Evolutionary conservation across 1,139 yeast species (phyloP), one percentile per base, ranked within the genome.

Genomic region (Nakaseomyces uthaithaninus): DNA sequence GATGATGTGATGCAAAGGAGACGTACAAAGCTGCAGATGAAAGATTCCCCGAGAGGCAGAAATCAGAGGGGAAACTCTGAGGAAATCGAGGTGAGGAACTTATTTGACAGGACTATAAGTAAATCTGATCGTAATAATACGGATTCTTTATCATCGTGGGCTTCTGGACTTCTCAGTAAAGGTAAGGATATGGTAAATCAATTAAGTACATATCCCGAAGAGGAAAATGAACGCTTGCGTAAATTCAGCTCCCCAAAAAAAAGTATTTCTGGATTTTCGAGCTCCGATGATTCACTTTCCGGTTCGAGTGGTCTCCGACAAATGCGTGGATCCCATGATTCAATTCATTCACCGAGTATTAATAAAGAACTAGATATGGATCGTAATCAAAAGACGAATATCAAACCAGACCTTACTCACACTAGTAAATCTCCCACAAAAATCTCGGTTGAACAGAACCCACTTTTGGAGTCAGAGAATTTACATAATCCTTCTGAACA

Each of bases 101-200:
- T 33, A 15, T 42, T 42, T 36, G 40, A 37, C 34, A 38, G 18
- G 41, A 24, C 33, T 7, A 20, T 27, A 17, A 33, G 15, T n/a
- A 34, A 37, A 18, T 25, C 31, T 5, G 15, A 14, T 3, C 27
- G 20, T 16, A 33, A 11, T 24, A 41, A 11, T 6, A 9, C 38
- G 4, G 33, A 24, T 25, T 24, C 25, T 4, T 33, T 51, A 3
- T 41, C 51, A 14, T 42, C 53, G 3, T 39, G 49, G 44, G 60
- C 59, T 2, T 44, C 55, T 3, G 50, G 45, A 25, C 38, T 58
- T 20, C 36, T 57, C 7, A 50, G 44, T 33, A 55, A 49, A 41
- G 58, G 63, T 10, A 57, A 54, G 25, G 50, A 51, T 12, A 40
- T 57, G 22, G 48, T 59, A 20, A 59, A 57, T 36, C 52, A 52